Percentiles rank a stretch among this genome's conserved stretches.
These are phyloP conservation scores for Phialophora verrucosa DNA, from an alignment of 2,329 filamentous ascomycete species.

Conservation along the genomic window DNA sequence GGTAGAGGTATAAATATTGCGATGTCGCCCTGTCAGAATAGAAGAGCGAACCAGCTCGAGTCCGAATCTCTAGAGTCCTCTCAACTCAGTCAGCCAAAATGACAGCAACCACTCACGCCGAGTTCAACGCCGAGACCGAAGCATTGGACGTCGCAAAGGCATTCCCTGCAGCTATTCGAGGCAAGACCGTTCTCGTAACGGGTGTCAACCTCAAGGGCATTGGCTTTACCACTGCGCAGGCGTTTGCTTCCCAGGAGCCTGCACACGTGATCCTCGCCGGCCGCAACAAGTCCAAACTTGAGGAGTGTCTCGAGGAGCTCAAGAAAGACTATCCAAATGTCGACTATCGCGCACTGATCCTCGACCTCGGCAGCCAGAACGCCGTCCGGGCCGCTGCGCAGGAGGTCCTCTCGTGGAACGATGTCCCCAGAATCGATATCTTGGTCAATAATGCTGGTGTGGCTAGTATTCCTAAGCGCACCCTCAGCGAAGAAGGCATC, in stretches of 20 bases:
- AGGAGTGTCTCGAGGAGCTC: constrained; percentile 42
- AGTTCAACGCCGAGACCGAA: constrained; percentile 23
- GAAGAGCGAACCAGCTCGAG: neutral
- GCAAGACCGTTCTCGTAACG: constrained; percentile 49
- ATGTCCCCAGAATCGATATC: constrained; percentile 46
- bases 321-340: constrained; percentile 34
- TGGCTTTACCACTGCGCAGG: constrained; percentile 45
- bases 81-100: constrained; percentile 6
- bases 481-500: constrained; percentile 42
- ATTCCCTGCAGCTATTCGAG: constrained; percentile 38
- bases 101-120: constrained; percentile 24
- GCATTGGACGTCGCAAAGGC: constrained; percentile 33
- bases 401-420: constrained; percentile 41
- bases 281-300: constrained; percentile 45
- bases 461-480: constrained; percentile 42
- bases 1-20: constrained; percentile 4
- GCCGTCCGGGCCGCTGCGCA: constrained; percentile 44
- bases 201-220: constrained; percentile 48
- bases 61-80: neutral
- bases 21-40: neutral
- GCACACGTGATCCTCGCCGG: constrained; percentile 50
- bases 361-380: constrained; percentile 46
- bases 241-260: constrained; percentile 43
- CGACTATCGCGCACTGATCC: constrained; percentile 40
- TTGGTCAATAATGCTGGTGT: constrained; percentile 54